phyloP scores from a whole-genome alignment of 345 rosid species.

The Eucalyptus microcorys region DNA sequence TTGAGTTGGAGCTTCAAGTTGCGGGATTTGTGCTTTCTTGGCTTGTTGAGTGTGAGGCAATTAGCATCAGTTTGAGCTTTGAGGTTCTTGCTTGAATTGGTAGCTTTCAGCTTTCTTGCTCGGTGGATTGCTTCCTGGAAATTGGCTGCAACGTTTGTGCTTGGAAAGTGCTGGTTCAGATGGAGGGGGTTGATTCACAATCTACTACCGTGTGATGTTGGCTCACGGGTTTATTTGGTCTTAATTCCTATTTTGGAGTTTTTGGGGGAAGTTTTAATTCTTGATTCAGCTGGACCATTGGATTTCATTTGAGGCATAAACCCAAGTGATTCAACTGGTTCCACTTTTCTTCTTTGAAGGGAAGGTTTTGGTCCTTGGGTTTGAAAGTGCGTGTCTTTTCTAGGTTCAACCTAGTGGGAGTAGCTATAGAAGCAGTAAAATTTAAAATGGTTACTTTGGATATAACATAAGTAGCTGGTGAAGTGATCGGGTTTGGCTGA shows the following conservation, averaged over 20 bases:
- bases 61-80: neutral
- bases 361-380: neutral
- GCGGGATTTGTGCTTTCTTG: neutral
- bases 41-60: neutral
- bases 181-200: neutral
- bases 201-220: neutral
- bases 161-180: neutral
- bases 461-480: neutral
- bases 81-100: neutral
- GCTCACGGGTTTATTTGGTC: neutral
- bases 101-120: neutral
- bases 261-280: neutral
- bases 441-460: neutral
- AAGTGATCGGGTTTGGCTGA: accelerated
- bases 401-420: neutral
- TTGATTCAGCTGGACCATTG: neutral
- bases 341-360: neutral
- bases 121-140: neutral
- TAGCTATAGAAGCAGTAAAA: neutral
- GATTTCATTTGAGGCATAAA: neutral
- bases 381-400: neutral
- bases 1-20: neutral
- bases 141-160: neutral
- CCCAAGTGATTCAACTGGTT: neutral
- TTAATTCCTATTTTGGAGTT: neutral